Conservation (phyloP, 495 filamentous ascomycete genomes). For the Aspergillus homomorphus region DNA sequence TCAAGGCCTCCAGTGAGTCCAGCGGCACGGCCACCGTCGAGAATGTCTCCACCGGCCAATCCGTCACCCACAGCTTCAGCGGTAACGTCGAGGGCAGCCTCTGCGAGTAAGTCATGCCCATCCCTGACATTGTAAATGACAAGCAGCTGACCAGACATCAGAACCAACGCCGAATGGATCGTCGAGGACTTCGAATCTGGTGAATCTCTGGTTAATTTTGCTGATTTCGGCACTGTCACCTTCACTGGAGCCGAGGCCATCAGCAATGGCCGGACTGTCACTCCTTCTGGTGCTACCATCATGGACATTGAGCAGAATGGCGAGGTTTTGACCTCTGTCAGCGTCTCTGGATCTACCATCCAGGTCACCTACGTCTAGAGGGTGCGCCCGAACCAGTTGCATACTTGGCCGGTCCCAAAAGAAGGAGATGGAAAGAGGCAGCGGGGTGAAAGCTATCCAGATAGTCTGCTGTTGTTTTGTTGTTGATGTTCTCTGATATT, state of each 20-base stretch:
- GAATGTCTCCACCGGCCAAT: conserved; percentile 49
- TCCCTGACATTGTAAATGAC: not conserved
- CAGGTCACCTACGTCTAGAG: conserved; percentile 24
- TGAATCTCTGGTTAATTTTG: conserved; percentile 46
- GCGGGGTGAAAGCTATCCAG: conserved; percentile 1
- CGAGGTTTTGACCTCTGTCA: conserved; percentile 41
- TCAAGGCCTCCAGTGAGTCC: conserved; percentile 41
- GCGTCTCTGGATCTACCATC: conserved; percentile 33
- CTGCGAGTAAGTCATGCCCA: conserved; percentile 10
- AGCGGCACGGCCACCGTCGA: conserved; percentile 48
- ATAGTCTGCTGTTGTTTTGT: not conserved
- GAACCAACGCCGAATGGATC: conserved; percentile 57
- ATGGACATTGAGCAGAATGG: conserved; percentile 48
- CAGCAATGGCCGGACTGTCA: conserved; percentile 27
- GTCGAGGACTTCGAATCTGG: conserved; percentile 55
- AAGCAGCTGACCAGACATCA: not conserved
- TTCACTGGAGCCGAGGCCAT: conserved; percentile 40
- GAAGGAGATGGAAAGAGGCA: not conserved
- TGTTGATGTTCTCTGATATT: not conserved
- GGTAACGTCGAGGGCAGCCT: conserved; percentile 20
- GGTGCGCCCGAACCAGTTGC: not conserved
- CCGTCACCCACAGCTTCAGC: conserved; percentile 46
- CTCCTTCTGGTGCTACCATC: conserved; percentile 39
- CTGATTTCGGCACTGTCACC: conserved; percentile 51
- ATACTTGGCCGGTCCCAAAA: not conserved